Percentiles rank a stretch among this genome's conserved stretches.
Evolutionary conservation across 1,284 basidiomycete species (phyloP).

Genomic region (Gastroboletus turbinatus): DNA sequence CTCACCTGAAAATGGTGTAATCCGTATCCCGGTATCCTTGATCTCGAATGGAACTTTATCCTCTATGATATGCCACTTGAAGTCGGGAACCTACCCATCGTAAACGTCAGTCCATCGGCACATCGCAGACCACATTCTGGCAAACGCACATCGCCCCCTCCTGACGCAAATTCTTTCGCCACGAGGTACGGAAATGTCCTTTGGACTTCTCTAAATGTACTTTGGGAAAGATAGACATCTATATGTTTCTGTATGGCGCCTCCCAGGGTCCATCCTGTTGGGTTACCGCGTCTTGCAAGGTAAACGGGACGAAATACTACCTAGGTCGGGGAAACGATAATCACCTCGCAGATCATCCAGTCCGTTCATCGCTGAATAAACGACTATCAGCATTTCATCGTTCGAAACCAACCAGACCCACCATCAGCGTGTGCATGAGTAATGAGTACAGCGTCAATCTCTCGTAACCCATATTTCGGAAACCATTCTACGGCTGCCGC

Average conservation of each 20-base stretch:
- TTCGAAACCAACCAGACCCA: slow-evolving; percentile 33
- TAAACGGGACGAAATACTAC: neutral
- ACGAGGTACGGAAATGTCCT: slow-evolving; percentile 78
- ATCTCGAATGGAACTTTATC: slow-evolving; percentile 66
- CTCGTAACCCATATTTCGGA: slow-evolving; percentile 68
- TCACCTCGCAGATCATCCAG: slow-evolving; percentile 77
- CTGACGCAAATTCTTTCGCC: slow-evolving; percentile 70
- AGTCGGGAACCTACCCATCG: slow-evolving; percentile 62
- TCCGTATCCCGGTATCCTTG: slow-evolving; percentile 55
- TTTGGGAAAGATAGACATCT: slow-evolving; percentile 68
- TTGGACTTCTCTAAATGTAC: slow-evolving; percentile 64
- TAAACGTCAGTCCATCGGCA: neutral
- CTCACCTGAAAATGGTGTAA: slow-evolving; percentile 69
- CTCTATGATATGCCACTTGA: slow-evolving; percentile 77
- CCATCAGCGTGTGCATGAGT: slow-evolving; percentile 82
- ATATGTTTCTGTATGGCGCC: slow-evolving; percentile 67
- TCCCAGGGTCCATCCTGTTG: slow-evolving; percentile 71
- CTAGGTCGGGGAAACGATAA: slow-evolving; percentile 7
- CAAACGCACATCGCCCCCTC: slow-evolving; percentile 69
- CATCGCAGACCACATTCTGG: neutral
- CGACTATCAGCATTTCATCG: slow-evolving; percentile 6
- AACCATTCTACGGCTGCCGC: slow-evolving; percentile 78
- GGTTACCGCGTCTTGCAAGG: slow-evolving; percentile 2
- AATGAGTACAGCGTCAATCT: slow-evolving; percentile 76
- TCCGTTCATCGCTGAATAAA: slow-evolving; percentile 70